Evolutionary conservation across 2,329 filamentous ascomycete genomes (phyloP).

Genomic region (Ceratocystis diversiconidia): DNA sequence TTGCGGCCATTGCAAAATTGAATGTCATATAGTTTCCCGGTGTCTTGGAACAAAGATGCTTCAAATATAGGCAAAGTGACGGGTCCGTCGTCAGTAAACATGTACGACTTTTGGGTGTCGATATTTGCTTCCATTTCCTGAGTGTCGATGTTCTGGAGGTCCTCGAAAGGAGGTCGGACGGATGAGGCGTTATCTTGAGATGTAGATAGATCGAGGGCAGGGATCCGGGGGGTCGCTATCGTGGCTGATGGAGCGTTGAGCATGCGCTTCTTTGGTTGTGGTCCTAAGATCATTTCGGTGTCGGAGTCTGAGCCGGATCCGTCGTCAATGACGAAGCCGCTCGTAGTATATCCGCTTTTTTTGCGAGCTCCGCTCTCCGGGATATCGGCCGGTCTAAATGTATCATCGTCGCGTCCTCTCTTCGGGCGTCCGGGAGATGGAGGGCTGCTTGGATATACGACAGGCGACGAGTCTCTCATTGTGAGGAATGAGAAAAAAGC

Average conservation of each 20-base stretch:
- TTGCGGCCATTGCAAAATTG: slow-evolving; percentile 45
- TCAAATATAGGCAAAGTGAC: slow-evolving; percentile 11
- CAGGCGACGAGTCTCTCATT: slow-evolving; percentile 17
- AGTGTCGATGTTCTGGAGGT: neutral
- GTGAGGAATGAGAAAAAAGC: neutral
- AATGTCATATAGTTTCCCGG: slow-evolving; percentile 28
- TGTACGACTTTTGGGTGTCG: neutral
- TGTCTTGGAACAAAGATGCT: slow-evolving; percentile 19
- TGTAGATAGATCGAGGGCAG: neutral
- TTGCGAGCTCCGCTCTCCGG: neutral
- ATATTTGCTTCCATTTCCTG: neutral
- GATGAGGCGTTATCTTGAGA: neutral
- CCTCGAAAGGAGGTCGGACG: neutral
- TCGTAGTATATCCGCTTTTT: neutral
- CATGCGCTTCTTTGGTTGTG: slow-evolving; percentile 16
- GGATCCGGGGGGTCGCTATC: slow-evolving; percentile 1
- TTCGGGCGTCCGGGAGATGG: slow-evolving; percentile 15
- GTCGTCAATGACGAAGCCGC: slow-evolving; percentile 19
- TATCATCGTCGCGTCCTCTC: slow-evolving; percentile 16
- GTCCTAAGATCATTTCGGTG: slow-evolving; percentile 1
- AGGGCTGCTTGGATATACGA: slow-evolving; percentile 18
- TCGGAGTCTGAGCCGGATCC: slow-evolving; percentile 17
- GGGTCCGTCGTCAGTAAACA: neutral
- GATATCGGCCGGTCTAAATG: neutral
- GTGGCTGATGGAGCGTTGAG: neutral